These are phyloP conservation scores for Termitomyces sp. DNA, from an alignment of 768 basidiomycete species.

Conservation along the genomic window DNA sequence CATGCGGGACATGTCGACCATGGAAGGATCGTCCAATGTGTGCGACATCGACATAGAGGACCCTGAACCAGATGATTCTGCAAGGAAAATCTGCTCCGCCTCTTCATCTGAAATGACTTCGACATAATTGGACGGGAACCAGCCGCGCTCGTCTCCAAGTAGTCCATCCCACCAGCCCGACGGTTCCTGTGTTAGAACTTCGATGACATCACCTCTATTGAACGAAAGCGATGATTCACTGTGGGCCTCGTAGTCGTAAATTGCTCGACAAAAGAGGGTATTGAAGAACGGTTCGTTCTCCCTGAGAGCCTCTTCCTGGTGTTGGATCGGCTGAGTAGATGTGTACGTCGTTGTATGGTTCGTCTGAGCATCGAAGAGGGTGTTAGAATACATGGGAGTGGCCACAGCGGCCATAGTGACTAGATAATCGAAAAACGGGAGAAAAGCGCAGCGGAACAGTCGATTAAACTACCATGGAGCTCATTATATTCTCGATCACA, in stretches of 20 bases:
- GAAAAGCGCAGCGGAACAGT: conserved; percentile 11
- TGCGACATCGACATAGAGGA: conserved; percentile 19
- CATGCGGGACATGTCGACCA: conserved; percentile 42
- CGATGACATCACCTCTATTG: conserved; percentile 82
- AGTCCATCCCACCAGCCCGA: conserved; percentile 99
- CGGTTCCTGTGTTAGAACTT: conserved; percentile 86
- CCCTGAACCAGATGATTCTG: conserved; percentile 41
- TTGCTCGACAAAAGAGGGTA: conserved; percentile 85
- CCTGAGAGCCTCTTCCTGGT: conserved; percentile 32
- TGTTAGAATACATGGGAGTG: conserved; percentile 24
- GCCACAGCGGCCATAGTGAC: conserved; percentile 30
- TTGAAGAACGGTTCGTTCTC: conserved; percentile 60
- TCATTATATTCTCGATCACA: conserved; percentile 14
- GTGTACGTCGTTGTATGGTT: conserved; percentile 19
- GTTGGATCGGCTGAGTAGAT: conserved; percentile 18
- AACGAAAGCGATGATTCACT: conserved; percentile 91
- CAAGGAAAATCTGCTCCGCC: conserved; percentile 62
- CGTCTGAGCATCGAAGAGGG: conserved; percentile 20
- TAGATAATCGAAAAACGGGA: conserved; percentile 11
- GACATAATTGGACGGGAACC: conserved; percentile 98
- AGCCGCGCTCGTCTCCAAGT: conserved; percentile 84
- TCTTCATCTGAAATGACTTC: conserved; percentile 74
- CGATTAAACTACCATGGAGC: conserved; percentile 7
- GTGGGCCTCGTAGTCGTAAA: conserved; percentile 88
- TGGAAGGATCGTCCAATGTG: conserved; percentile 27